A percentile compares a stretch with the other conserved stretches of the same genome.
Evolutionary conservation across 139 green algal species (phyloP).

Genomic region (Micractinium conductrix): DNA sequence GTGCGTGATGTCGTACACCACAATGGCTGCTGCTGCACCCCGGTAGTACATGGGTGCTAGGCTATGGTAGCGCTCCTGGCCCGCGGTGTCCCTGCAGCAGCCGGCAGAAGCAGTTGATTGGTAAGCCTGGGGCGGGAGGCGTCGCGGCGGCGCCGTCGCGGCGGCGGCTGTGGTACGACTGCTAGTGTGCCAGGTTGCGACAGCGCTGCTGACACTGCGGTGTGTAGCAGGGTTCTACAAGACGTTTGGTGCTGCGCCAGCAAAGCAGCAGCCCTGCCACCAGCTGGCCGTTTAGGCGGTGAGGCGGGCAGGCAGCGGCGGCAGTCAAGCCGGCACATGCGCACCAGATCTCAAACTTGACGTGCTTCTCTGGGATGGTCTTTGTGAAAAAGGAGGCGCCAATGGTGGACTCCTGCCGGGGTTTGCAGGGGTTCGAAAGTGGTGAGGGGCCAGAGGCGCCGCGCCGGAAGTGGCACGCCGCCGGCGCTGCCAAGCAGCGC

Average conservation of each 20-base stretch:
- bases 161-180: too few species aligned
- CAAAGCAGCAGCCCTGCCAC: background rate
- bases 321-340: background rate
- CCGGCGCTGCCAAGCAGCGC: background rate
- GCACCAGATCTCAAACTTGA: conserved; percentile 99
- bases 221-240: too few species aligned
- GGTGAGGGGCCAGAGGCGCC: background rate
- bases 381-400: conserved; percentile 99
- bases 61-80: conserved; percentile 98
- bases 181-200: too few species aligned
- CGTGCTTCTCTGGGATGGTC: conserved; percentile 90
- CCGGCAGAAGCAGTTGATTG: too few species aligned
- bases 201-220: too few species aligned
- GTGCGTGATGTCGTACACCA: conserved; percentile 89
- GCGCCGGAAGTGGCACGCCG: background rate
- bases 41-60: conserved; percentile 99
- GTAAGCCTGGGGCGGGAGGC: too few species aligned
- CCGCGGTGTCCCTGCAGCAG: conserved; percentile 96
- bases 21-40: conserved; percentile 93
- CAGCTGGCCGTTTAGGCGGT: background rate
- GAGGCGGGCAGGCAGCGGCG: background rate
- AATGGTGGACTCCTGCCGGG: conserved; percentile 94
- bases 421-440: background rate
- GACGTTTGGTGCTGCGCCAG: too few species aligned
- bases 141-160: too few species aligned